These are phyloP conservation scores for Trichoderma gamsii DNA, from an alignment of 495 filamentous ascomycete species.

Conservation along the genomic window DNA sequence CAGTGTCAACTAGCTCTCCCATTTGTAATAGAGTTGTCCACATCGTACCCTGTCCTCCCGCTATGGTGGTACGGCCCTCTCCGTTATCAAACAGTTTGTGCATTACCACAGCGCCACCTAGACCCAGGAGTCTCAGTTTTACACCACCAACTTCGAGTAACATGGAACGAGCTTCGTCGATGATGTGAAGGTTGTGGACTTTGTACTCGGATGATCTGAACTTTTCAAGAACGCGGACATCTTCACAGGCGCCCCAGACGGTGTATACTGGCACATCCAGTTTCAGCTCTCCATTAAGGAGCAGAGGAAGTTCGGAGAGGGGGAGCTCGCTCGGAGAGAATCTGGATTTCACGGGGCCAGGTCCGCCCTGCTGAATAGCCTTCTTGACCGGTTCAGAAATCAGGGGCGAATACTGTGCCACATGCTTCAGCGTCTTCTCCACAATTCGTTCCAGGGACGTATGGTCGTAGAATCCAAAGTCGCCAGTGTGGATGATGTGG, in stretches of 20 bases:
- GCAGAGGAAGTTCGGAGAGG: constrained; percentile 87
- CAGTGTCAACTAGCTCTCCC: constrained; percentile 96
- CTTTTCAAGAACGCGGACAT: constrained; percentile 96
- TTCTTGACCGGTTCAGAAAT: constrained; percentile 85
- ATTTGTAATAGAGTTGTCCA: constrained; percentile 98
- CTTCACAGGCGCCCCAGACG: constrained; percentile 98
- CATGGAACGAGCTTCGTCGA: constrained; percentile 94
- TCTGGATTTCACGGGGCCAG: constrained; percentile 71
- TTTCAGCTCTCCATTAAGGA: constrained; percentile 80
- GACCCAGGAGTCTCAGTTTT: constrained; percentile 86
- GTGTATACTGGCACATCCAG: constrained; percentile 97
- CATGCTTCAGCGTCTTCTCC: constrained; percentile 97
- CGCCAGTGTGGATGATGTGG: constrained; percentile 96
- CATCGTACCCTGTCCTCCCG: constrained; percentile 98
- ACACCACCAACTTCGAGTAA: constrained; percentile 91
- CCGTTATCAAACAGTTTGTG: constrained; percentile 99
- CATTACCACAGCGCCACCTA: constrained; percentile 98
- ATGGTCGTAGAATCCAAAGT: constrained; percentile 99
- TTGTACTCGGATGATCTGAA: constrained; percentile 98
- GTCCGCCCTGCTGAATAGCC: constrained; percentile 55
- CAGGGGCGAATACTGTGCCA: constrained; percentile 95
- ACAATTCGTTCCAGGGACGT: constrained; percentile 94
- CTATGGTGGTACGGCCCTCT: constrained; percentile 95
- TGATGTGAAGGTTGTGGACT: constrained; percentile 93
- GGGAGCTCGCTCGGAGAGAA: constrained; percentile 75